Conservation (phyloP, 805 yeast genomes). For the Kodamaea hsintzibuensis region DNA sequence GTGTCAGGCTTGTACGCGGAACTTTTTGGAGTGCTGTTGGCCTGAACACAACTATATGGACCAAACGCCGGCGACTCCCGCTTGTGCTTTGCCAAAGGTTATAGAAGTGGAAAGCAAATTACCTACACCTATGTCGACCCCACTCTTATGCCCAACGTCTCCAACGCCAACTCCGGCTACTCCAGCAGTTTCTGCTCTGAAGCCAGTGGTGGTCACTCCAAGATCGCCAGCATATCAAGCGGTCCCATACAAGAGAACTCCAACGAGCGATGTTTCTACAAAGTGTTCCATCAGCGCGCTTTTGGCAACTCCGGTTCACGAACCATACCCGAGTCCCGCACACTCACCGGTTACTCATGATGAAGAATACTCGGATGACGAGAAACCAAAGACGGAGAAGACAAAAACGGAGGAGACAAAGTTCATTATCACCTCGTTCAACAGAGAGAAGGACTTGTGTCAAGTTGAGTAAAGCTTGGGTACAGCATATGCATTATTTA, state of each 20-base stretch:
- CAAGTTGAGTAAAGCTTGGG: slow-evolving; percentile 13
- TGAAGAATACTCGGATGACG: slow-evolving; percentile 19
- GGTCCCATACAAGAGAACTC: slow-evolving; percentile 5
- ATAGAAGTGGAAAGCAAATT: slow-evolving; percentile 5
- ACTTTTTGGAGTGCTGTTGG: slow-evolving; percentile 48
- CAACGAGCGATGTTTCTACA: slow-evolving; percentile 7
- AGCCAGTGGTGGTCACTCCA: background rate
- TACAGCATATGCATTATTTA: slow-evolving; percentile 3
- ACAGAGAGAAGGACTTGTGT: slow-evolving; percentile 28
- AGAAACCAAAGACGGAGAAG: slow-evolving; percentile 10
- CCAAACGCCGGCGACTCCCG: background rate
- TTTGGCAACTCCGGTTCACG: slow-evolving; percentile 17
- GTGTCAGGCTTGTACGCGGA: slow-evolving; percentile 46
- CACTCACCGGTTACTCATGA: slow-evolving; percentile 25
- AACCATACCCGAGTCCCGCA: slow-evolving; percentile 35
- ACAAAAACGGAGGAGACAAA: slow-evolving; percentile 15
- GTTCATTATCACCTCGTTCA: slow-evolving; percentile 38
- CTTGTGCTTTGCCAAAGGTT: background rate
- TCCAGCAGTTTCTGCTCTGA: background rate
- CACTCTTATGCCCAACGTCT: slow-evolving; percentile 10
- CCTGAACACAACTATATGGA: slow-evolving; percentile 20
- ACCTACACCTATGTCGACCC: slow-evolving; percentile 7
- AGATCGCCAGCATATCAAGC: slow-evolving; percentile 1
- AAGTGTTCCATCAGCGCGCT: slow-evolving; percentile 15
- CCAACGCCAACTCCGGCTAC: slow-evolving; percentile 2